Base-by-base conservation (phyloP, 176 grass and related monocot species). In the Zea mays region DNA sequence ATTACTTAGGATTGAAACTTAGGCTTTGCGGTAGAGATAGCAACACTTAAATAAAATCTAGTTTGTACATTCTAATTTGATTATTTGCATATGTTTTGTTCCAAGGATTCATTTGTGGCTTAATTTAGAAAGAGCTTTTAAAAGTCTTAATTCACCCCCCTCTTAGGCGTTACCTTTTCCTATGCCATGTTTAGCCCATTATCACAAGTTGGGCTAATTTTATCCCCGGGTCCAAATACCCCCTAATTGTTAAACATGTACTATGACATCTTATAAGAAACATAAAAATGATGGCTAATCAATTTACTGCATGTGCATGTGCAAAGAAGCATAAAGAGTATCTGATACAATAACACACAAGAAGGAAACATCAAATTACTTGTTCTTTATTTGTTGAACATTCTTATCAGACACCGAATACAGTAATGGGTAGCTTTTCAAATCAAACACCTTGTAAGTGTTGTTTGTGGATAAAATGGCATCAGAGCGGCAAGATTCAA, bases 361-460 rank as follows among this genome's bases (percentile, higher is more conserved):
- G 44, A 13, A 35, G 20, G 64, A 60, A 38, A 38, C 38, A 41
- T 10, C 33, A 16, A 10, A 35, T 58, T 77, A 95, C 96, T 90
- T 95, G 62, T 95, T 99, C 72, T 98, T 99, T 76, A 99, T 99
- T 92, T 99, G 92, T 86, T 95, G 91, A 81, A 99, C 87, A 88
- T 92, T 90, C 79, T 92, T 95, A 71, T 99, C 89, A 47, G 83
- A 92, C 67, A 99, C 92, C 3, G 90, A 82, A 79, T 99, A 99
- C 27, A 99, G 71, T 10, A 92, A 81, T 0, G 85, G 92, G 79
- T 99, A 99, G 21, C 95, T 99, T 79, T 95, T 99, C 87, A 99
- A 92, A 79, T 95, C 92, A 7, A 99, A 99, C 65, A 99, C 96
- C 83, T 99, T 99, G 85, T 99, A 99, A 48, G 89, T 95, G 81